phyloP scores from a whole-genome alignment of 345 rosid species.

The Murraya paniculata region DNA sequence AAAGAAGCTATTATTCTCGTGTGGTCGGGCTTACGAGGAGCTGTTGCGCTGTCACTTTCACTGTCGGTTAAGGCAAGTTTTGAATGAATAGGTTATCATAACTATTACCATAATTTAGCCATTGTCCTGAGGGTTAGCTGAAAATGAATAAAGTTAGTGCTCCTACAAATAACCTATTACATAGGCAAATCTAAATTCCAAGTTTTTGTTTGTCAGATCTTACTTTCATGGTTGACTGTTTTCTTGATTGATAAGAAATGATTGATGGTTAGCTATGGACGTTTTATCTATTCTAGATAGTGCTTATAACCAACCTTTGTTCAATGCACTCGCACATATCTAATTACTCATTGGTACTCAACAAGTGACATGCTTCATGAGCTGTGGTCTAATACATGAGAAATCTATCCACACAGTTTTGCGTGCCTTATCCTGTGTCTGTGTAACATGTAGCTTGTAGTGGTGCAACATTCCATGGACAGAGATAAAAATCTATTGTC shows the following conservation, averaged over 20 bases:
- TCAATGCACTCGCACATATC: not conserved
- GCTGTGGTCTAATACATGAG: not conserved
- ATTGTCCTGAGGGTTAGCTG: not conserved
- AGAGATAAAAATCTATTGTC: not conserved
- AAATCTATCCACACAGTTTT: too few relatives aligned
- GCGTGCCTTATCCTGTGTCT: not conserved
- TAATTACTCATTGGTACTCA: not conserved
- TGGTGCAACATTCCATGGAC: not conserved
- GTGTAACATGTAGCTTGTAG: not conserved
- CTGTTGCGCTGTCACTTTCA: slow-evolving; percentile 89
- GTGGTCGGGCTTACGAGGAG: slow-evolving; percentile 98
- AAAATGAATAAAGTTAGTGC: not conserved
- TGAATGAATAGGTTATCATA: slow-evolving; percentile 10
- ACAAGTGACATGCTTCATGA: not conserved
- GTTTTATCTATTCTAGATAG: not conserved
- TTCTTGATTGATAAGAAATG: not conserved
- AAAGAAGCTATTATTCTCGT: slow-evolving; percentile 77
- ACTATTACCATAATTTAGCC: not conserved
- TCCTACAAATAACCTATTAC: not conserved
- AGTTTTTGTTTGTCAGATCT: not conserved
- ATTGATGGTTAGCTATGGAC: not conserved
- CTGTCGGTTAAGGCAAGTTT: slow-evolving; percentile 81
- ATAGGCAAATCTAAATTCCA: not conserved
- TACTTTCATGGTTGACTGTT: not conserved
- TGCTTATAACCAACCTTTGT: not conserved